Conservation (phyloP, 164 flowering plant genomes). For the Umbellularia californica region DNA sequence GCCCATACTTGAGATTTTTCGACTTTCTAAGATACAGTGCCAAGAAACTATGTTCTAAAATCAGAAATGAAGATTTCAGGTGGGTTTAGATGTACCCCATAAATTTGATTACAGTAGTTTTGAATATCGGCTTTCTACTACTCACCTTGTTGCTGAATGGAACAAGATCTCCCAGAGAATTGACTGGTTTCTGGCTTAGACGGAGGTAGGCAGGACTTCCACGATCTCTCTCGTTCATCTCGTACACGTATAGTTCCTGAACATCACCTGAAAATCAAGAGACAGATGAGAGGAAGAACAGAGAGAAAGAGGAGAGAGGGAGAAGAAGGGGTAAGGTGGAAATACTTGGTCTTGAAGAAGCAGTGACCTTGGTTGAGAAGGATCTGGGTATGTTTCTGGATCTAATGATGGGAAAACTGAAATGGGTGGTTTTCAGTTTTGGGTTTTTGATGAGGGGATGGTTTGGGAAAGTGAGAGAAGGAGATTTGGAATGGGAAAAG, state of each 20-base stretch:
- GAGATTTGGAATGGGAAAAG: constrained; percentile 7
- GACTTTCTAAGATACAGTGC: no score
- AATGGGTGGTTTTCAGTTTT: constrained; percentile 19
- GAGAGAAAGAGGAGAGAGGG: no score
- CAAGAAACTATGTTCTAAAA: no score
- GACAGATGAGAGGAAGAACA: neutral
- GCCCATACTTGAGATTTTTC: no score
- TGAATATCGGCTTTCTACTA: no score
- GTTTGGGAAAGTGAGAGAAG: constrained; percentile 7
- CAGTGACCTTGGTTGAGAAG: constrained; percentile 11
- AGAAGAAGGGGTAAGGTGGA: neutral
- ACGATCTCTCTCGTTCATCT: constrained; percentile 67
- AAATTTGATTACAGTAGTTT: no score
- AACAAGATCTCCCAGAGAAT: constrained; percentile 64
- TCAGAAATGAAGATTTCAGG: no score
- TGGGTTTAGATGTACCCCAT: no score
- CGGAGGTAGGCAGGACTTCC: constrained; percentile 63
- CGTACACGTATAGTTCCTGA: constrained; percentile 59
- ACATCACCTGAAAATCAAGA: constrained; percentile 28
- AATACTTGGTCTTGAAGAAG: constrained; percentile 27
- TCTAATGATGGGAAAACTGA: constrained; percentile 3
- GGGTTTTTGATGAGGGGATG: constrained; percentile 1
- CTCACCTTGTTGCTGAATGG: constrained; percentile 58
- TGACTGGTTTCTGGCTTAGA: constrained; percentile 48
- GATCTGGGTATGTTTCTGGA: constrained; percentile 12